phyloP scores from a whole-genome alignment of 345 rosid genomes.

The Populus davidiana region DNA sequence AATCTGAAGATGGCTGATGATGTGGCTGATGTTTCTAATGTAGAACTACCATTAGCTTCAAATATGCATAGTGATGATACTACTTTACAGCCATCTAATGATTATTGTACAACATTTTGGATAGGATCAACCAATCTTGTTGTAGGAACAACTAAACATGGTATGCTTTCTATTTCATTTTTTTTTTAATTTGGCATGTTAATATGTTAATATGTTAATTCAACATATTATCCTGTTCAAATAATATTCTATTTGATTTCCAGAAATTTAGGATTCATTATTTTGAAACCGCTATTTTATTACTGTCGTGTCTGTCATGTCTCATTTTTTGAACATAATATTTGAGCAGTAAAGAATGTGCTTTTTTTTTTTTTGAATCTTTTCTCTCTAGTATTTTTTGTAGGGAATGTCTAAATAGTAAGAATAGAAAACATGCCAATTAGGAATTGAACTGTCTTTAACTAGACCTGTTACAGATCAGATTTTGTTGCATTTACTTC shows the following conservation, averaged over 20 bases:
- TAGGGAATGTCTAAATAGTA: too few species aligned
- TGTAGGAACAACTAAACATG: slow-evolving; percentile 47
- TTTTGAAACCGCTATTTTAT: not conserved
- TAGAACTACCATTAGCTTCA: slow-evolving; percentile 17
- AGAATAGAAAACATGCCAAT: too few species aligned
- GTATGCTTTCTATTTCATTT: slow-evolving; percentile 27
- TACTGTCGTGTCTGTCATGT: not conserved
- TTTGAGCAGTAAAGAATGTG: not conserved
- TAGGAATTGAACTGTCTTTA: too few species aligned
- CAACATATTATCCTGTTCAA: too few species aligned
- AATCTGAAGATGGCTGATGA: slow-evolving; percentile 24
- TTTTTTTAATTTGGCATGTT: too few species aligned
- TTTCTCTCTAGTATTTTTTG: not conserved
- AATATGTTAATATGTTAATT: too few species aligned
- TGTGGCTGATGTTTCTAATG: slow-evolving; percentile 11
- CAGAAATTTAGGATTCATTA: not conserved
- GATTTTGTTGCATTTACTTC: too few species aligned
- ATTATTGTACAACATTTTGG: slow-evolving; percentile 49
- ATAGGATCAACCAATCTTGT: slow-evolving; percentile 70
- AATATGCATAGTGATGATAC: slow-evolving; percentile 20
- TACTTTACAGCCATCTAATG: slow-evolving; percentile 24
- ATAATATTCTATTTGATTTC: not conserved
- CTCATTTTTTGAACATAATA: not conserved
- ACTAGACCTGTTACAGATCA: too few species aligned
- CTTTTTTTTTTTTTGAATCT: not conserved